Percentiles rank a stretch among this genome's conserved stretches.
Conservation (phyloP, 1,284 basidiomycete genomes). For the Coniferiporia sulphurascens region DNA sequence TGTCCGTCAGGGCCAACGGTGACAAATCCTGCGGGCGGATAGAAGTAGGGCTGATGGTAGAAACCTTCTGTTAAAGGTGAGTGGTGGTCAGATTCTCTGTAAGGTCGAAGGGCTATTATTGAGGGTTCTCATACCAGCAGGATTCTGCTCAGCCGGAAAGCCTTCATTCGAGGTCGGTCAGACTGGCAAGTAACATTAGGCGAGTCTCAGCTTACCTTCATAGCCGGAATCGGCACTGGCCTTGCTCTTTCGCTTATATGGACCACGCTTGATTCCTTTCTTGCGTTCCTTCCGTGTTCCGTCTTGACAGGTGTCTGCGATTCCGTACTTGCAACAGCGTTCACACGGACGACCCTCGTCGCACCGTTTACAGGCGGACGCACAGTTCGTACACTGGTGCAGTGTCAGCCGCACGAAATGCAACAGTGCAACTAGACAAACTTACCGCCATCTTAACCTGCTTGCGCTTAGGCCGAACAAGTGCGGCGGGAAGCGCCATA, state of each 20-base stretch:
- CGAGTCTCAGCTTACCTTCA: constrained; percentile 10
- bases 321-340: constrained; percentile 77
- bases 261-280: constrained; percentile 82
- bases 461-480: constrained; percentile 59
- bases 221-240: constrained; percentile 5
- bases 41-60: constrained; percentile 17
- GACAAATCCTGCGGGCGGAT: constrained; percentile 17
- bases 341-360: constrained; percentile 77
- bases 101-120: not conserved
- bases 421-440: constrained; percentile 19
- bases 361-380: constrained; percentile 81
- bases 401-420: not conserved
- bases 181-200: not conserved
- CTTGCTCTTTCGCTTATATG: constrained; percentile 76
- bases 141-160: constrained; percentile 7
- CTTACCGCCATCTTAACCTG: constrained; percentile 87
- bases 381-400: constrained; percentile 77
- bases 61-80: constrained; percentile 4
- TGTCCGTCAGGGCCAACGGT: constrained; percentile 18
- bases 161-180: constrained; percentile 1
- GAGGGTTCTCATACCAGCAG: not conserved
- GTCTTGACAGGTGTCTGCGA: constrained; percentile 65
- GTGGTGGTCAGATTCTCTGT: not conserved
- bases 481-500: constrained; percentile 26
- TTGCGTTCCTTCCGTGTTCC: constrained; percentile 79